Evolutionary conservation across 805 yeast genomes (phyloP).

Genomic region (Candida silvicultrix): DNA sequence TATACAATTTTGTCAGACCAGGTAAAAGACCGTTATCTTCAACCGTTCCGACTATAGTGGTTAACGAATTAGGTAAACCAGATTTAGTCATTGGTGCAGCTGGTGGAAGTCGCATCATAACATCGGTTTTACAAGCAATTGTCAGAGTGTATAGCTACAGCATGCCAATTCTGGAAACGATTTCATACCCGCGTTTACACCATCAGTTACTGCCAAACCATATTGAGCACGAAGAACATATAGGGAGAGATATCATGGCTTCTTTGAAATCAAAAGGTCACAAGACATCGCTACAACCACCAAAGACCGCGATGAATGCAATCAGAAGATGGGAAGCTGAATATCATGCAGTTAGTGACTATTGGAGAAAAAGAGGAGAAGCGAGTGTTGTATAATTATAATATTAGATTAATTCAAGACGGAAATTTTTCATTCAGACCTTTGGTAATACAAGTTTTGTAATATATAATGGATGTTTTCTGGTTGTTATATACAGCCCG

Average conservation of each 20-base stretch:
- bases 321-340: conserved; percentile 33
- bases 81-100: conserved; percentile 85
- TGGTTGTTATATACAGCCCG: too few relatives aligned
- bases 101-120: conserved; percentile 85
- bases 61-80: conserved; percentile 38
- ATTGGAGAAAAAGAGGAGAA: conserved; percentile 80
- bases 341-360: conserved; percentile 76
- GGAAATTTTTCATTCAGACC: too few relatives aligned
- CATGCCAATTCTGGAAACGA: conserved; percentile 55
- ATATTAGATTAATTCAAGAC: too few relatives aligned
- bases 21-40: conserved; percentile 81
- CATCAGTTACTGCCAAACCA: conserved; percentile 82
- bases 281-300: conserved; percentile 30
- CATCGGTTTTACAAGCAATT: conserved; percentile 78
- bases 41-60: conserved; percentile 67
- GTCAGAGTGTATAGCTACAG: conserved; percentile 56
- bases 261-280: conserved; percentile 44
- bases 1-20: conserved; percentile 71
- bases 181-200: conserved; percentile 79
- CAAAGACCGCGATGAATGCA: conserved; percentile 55
- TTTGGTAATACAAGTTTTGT: too few relatives aligned
- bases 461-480: too few relatives aligned
- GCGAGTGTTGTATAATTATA: conserved; percentile 38
- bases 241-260: conserved; percentile 33
- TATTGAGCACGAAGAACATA: conserved; percentile 53